Evolutionary conservation across 192 early-diverging fungal genomes (phyloP), one percentile per base, ranked within the genome.

Genomic region (Backusella macrospora): DNA sequence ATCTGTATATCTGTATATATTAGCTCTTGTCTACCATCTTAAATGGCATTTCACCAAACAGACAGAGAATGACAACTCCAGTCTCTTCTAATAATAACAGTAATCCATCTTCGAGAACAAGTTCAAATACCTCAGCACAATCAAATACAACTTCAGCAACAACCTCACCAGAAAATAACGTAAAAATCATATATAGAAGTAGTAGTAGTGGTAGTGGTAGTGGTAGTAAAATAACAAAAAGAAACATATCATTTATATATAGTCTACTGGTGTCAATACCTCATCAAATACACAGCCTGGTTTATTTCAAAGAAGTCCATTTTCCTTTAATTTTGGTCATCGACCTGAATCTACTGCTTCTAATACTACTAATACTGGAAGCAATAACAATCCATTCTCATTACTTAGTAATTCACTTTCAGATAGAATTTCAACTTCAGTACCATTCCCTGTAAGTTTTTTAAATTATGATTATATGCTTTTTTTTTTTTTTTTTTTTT

Each of bases 391-490:
- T 55, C 48, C 52, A 26, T 59, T 59, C 21, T 10, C 21, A 10
- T 59, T 23, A n/a, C 12, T 59, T 10, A 59, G 3, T 23, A 46
- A 46, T 46, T 13, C 68, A 0, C 0, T 34, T 70, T 46, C 52
- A n/a, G 38, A 59, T 6, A 63, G 71, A 72, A 9, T 63, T 0
- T 47, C 72, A 7, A 21, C 78, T 38, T 21, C 74, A 14, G 46
- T 71, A 16, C 78, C 78, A 18, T 80, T 76, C 64, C 71, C 78
- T 10, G 78, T 80, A 76, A 80, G 52, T 59, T 59, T 59, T 9
- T 23, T 12, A 0, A 18, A 26, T 12, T 23, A 23, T 26, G 42
- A 3, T 23, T 10, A 59, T 23, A 23, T 10, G 4, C 8, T 26
- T 13, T 12, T 26, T 47, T 6, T 18, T 71, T 37, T 67, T 49